Evolutionary conservation across 2,329 filamentous ascomycete species (phyloP), one percentile per base, ranked within the genome.

Genomic region (Aspergillus chevalieri): DNA sequence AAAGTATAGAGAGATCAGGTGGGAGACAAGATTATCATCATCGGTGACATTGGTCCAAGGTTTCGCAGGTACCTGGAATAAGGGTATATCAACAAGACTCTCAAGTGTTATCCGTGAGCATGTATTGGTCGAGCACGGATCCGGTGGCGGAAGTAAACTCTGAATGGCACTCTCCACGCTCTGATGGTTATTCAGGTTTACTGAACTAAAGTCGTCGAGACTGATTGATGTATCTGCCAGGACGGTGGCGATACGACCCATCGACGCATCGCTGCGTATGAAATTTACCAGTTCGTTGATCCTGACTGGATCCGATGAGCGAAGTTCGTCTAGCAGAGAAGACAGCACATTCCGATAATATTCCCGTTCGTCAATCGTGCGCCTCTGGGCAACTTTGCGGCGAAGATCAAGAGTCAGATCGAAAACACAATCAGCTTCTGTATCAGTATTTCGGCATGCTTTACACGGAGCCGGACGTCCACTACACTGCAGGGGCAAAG

Each of bases 1-100:
- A 70, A 95, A 95, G 71, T 95, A 96, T 81, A 95, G 86, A 63
- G 89, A 89, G 61, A 95, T 80, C 26, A 96, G 78, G 66, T 95
- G 89, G 7, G 84, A 81, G 57, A 95, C 81, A 44, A 94, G 77
- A 44, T 85, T 78, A 12, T 81, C 75, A 64, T 95, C 88, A 43
- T 81, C 76, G 3, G 89, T 94, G 45, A 94, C 87, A 6, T 76
- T 78, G 0, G 90, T 92, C 91, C 91, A 96, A 36, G 66, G 66
- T 26, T 56, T 63, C 22, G 65, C 65, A 3, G 64, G 58, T 15
- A 70, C 64, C 36, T 57, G 53, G 34, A 67, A 61, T 3, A 66
- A 24, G n/a, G 66, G 67, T n/a, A 61, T 65, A 45, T 69, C 65
- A 33, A 64, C 66, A 7, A 66, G 63, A 21, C 48, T 65, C 42